Base-by-base conservation (phyloP, 2,329 filamentous ascomycete species). In the Alternaria sp. region DNA sequence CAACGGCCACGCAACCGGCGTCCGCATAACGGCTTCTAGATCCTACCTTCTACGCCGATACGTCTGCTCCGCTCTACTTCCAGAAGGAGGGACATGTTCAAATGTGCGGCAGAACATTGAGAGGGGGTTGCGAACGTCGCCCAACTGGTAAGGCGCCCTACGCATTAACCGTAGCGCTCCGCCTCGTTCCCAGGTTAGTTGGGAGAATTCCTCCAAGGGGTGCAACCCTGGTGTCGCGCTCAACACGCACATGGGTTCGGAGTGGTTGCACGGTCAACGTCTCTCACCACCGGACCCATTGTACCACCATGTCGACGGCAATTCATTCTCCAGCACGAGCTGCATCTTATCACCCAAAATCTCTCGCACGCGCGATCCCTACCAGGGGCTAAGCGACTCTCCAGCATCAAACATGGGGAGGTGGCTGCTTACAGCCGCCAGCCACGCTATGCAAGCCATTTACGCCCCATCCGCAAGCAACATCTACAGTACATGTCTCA, bases 381-480 rank as follows among this genome's bases (percentile, higher is more conserved):
- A 14, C 25, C 21, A 18, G 12, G 15, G 30, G n/a, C 30, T 28
- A 37, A 21, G 43, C 28, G n/a, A 33, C 4, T 20, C 25, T 33
- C 45, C 15, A 15, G 51, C 43, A 18, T 33, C 37, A 26, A 37
- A 51, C 2, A 30, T 20, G 37, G n/a, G 21, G 28, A 55, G 9
- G 25, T 41, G 41, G 37, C 25, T 50, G 50, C 58, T 60, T 37
- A 60, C 49, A 46, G 41, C 47, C 43, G 55, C 25, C 46, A 51
- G 54, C 43, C 46, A 53, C 43, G 60, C 28, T 50, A 49, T 63
- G 47, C 60, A 63, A 58, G 55, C 55, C 37, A 63, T 56, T 18
- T 54, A 55, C 30, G 23, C 49, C 26, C 60, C 37, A 46, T 53
- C 37, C 37, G 37, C 37, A 41, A 41, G 4, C 46, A 46, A 41